Evolutionary conservation across 805 yeast species (phyloP), one percentile per base, ranked within the genome.

Genomic region (Zygoascus biomembranicola): DNA sequence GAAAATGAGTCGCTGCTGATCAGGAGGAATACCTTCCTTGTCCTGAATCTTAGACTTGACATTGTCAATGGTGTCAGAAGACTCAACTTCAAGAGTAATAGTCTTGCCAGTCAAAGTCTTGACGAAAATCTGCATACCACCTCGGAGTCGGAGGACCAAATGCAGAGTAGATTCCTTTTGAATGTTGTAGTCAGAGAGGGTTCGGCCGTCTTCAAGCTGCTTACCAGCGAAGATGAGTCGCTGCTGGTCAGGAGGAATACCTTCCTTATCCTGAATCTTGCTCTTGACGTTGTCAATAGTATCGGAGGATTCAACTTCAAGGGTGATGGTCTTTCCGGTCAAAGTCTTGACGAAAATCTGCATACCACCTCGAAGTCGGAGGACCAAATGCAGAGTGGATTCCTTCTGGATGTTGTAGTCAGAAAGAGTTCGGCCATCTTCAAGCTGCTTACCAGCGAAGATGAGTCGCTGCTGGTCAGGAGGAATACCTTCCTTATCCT

Each of bases 391-490:
- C 32, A 85, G 73, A 49, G 95, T 82, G 55, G 96, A 87, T 76
- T 89, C 96, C 80, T 89, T 89, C 77, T 89, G 96, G 71, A 88
- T 88, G 84, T 88, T 89, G 85, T 88, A 89, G 74, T 89, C 96
- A 51, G 95, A 85, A 61, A 89, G 76, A 50, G 96, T 89, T 79
- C 96, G 85, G 64, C 97, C 97, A 66, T 89, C 97, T 77, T 89
- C 97, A 64, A 89, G 79, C 76, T 89, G 97, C 79, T 89, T 89
- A 80, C 96, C 96, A 64, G 96, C 96, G 67, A 89, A 89, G 75
- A 89, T 89, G 66, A 89, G 78, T 77, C 96, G 83, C 77, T 89
- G 96, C 74, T 89, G 96, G 78, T 89, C 96, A 64, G 96, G 96
- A 66, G 96, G 96, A 66, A 89, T 89, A 66, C 96, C 96, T 74